A percentile compares a stretch with the other conserved stretches of the same genome.
These are phyloP conservation scores for Iberis pinnata DNA, from an alignment of 345 rosid species.

Conservation along the genomic window DNA sequence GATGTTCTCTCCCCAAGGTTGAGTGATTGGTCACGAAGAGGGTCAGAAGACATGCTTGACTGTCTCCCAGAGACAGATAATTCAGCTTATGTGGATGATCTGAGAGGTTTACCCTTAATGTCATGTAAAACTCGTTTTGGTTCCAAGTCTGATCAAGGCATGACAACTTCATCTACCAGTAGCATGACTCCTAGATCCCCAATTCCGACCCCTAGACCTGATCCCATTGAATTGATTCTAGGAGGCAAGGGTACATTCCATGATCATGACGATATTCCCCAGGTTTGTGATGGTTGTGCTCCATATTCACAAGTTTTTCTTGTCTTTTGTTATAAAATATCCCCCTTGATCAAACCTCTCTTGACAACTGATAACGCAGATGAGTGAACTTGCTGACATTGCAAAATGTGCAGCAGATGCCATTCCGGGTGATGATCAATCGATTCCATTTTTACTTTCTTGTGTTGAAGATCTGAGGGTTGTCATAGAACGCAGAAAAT, in stretches of 20 bases:
- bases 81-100: conserved; percentile 74
- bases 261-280: conserved; percentile 82
- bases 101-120: conserved; percentile 86
- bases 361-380: conserved; percentile 43
- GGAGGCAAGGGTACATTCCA: conserved; percentile 75
- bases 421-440: conserved; percentile 69
- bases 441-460: conserved; percentile 59
- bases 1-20: conserved; percentile 85
- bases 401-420: conserved; percentile 89
- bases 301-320: neutral
- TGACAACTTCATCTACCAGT: conserved; percentile 96
- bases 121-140: conserved; percentile 96
- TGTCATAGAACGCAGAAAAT: conserved; percentile 81
- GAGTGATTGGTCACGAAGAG: conserved; percentile 96
- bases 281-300: conserved; percentile 43
- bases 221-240: conserved; percentile 78
- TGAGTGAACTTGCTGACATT: conserved; percentile 95
- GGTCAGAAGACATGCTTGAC: conserved; percentile 99
- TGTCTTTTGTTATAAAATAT: conserved; percentile 5
- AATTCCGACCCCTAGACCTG: conserved; percentile 76
- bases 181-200: conserved; percentile 99
- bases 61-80: conserved; percentile 84
- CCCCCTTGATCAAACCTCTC: conserved; percentile 11
- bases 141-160: conserved; percentile 93
- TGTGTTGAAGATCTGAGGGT: conserved; percentile 80